Evolutionary conservation across 2,329 filamentous ascomycete genomes (phyloP), one percentile per base, ranked within the genome.

Genomic region (Ascochyta viciae-villosae): DNA sequence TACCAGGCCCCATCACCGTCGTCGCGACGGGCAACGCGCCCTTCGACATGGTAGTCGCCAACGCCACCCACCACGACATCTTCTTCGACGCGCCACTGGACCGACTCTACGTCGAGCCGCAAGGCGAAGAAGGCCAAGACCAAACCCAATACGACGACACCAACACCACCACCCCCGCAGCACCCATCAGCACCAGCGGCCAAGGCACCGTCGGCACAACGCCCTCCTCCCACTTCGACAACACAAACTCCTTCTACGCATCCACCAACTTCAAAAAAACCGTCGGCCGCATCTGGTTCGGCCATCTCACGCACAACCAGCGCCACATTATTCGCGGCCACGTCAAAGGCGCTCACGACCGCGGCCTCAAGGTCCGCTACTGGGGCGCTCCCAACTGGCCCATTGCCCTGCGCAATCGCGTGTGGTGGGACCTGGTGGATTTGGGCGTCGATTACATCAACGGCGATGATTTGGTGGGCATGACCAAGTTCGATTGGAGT

Each of bases 191-290:
- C 23, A 42, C 42, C 12, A 54, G 57, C 8, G 78, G 80, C 23
- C 82, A 84, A 71, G 82, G 81, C 50, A 71, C 74, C 15, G 76
- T 79, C 46, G 77, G 77, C 46, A 76, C 77, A 38, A 64, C 73
- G 1, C 64, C 66, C 2, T 57, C 70, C 3, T 74, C 77, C 29
- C 66, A 65, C 2, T 74, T 78, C 26, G 75, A 78, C 60, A 71
- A 72, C 0, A 74, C 76, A 16, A 91, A 89, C 70, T 88, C 86
- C 3, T 87, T 86, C 74, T 91, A 90, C 71, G 86, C 88, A 16
- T 87, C 84, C 43, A 80, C 82, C 3, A 81, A 83, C 15, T 87
- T 90, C 66, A 74, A 72, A 16, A 66, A 72, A 3, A 71, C 81
- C 1, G 78, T 91, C 13, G 88, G 86, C 2, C 73, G 70, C 46